A percentile compares a stretch with the other conserved stretches of the same genome.
These are phyloP conservation scores for Diaporthe sp. DNA, from an alignment of 2,329 filamentous ascomycete species.

Conservation along the genomic window DNA sequence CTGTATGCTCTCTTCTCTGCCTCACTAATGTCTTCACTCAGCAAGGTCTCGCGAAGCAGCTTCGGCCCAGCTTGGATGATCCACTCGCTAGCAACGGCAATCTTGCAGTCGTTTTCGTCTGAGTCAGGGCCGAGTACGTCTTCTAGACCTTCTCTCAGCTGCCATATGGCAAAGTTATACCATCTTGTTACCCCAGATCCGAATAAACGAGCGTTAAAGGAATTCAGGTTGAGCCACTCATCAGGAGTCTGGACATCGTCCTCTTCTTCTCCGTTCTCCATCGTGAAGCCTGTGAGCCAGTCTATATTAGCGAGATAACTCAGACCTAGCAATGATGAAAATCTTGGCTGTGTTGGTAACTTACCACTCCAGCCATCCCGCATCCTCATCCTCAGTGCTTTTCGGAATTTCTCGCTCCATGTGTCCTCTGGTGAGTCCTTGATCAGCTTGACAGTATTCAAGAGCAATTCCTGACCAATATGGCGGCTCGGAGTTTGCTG, in stretches of 20 bases:
- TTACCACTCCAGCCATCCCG: neutral
- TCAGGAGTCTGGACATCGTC: neutral
- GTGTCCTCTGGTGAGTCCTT: neutral
- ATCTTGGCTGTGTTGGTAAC: neutral
- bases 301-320: neutral
- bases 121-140: neutral
- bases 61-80: neutral
- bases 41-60: neutral
- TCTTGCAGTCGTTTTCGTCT: constrained; percentile 4
- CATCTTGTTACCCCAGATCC: neutral
- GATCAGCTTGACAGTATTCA: neutral
- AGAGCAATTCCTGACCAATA: neutral
- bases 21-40: neutral
- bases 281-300: neutral
- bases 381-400: neutral
- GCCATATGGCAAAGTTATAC: neutral
- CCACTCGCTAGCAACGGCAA: constrained; percentile 1
- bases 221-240: constrained; percentile 9
- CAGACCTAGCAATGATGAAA: too few relatives aligned
- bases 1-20: neutral
- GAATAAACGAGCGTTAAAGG: neutral
- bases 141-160: constrained; percentile 8
- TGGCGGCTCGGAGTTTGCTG: neutral
- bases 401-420: neutral
- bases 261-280: neutral